Evolutionary conservation across 1,139 yeast genomes (phyloP).

Genomic region (Spathaspora sp.): DNA sequence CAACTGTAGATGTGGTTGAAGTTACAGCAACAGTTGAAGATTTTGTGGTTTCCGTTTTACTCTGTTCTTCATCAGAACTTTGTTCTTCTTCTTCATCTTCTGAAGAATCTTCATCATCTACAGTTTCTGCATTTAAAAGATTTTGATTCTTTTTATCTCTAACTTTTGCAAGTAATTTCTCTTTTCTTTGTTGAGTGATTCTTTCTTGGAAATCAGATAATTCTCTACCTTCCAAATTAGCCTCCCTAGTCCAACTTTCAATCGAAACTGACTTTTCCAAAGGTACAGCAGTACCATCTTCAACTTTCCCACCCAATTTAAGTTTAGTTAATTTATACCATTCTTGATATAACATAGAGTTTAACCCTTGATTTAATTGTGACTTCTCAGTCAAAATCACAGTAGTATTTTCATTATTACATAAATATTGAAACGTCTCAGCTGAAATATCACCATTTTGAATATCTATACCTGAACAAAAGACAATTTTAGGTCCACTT

Average conservation of each 20-base stretch:
- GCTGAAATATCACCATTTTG: slow-evolving; percentile 64
- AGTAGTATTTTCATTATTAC: slow-evolving; percentile 65
- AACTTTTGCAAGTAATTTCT: slow-evolving; percentile 51
- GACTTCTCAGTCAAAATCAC: slow-evolving; percentile 71
- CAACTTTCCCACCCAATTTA: slow-evolving; percentile 38
- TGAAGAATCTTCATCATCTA: slow-evolving; percentile 37
- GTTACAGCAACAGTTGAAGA: slow-evolving; percentile 9
- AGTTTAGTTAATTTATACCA: slow-evolving; percentile 53
- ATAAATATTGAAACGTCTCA: slow-evolving; percentile 55
- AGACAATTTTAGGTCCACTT: slow-evolving; percentile 77
- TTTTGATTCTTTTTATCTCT: slow-evolving; percentile 57
- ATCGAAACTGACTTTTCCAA: slow-evolving; percentile 39
- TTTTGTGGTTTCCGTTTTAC: slow-evolving; percentile 6
- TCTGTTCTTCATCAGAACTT: slow-evolving; percentile 19
- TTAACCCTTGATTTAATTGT: slow-evolving; percentile 19
- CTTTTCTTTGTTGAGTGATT: slow-evolving; percentile 43
- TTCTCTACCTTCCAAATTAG: slow-evolving; percentile 50
- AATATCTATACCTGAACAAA: slow-evolving; percentile 74
- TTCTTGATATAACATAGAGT: slow-evolving; percentile 44
- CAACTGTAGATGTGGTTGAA: background rate
- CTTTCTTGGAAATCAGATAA: slow-evolving; percentile 46
- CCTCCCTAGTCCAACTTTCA: slow-evolving; percentile 44
- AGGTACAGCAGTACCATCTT: slow-evolving; percentile 61
- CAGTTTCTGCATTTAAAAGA: slow-evolving; percentile 46
- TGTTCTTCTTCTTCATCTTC: slow-evolving; percentile 37